A percentile compares a stretch with the other conserved stretches of the same genome.
Conservation (phyloP, 495 filamentous ascomycete genomes). For the Xylaria cubensis region DNA sequence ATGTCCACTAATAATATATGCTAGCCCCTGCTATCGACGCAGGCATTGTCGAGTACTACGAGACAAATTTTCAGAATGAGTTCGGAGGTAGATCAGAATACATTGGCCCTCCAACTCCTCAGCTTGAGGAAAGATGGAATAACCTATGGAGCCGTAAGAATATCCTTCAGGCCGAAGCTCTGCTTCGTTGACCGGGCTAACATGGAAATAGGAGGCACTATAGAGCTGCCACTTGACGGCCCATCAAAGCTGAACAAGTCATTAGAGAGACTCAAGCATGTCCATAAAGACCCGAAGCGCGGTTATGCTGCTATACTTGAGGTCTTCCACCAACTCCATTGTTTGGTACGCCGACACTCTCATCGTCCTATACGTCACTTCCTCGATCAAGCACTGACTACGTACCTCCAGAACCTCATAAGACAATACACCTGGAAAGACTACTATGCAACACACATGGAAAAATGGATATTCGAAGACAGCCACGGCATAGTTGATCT, state of each 20-base stretch:
- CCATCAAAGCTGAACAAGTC: constrained; percentile 14
- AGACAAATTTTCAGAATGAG: constrained; percentile 16
- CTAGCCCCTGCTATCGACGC: constrained; percentile 16
- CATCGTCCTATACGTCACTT: neutral
- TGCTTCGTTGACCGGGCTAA: neutral
- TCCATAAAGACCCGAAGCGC: neutral
- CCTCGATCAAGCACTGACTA: neutral
- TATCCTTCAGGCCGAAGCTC: neutral
- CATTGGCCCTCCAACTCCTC: constrained; percentile 16
- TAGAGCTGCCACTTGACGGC: constrained; percentile 18
- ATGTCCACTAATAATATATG: neutral
- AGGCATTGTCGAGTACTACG: constrained; percentile 11
- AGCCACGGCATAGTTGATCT: neutral
- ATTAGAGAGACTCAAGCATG: constrained; percentile 8
- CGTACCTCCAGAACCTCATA: constrained; percentile 33
- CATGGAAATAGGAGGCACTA: neutral
- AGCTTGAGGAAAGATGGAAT: constrained; percentile 22
- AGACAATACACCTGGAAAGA: constrained; percentile 35
- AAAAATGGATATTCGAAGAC: neutral
- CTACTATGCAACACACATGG: constrained; percentile 19
- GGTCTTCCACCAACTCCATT: constrained; percentile 27
- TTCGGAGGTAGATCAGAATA: constrained; percentile 10
- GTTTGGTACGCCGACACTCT: constrained; percentile 19
- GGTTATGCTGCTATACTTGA: constrained; percentile 23
- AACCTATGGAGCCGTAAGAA: constrained; percentile 15